phyloP scores from a whole-genome alignment of 306 rosid genomes.

The Begonia peltatifolia region DNA sequence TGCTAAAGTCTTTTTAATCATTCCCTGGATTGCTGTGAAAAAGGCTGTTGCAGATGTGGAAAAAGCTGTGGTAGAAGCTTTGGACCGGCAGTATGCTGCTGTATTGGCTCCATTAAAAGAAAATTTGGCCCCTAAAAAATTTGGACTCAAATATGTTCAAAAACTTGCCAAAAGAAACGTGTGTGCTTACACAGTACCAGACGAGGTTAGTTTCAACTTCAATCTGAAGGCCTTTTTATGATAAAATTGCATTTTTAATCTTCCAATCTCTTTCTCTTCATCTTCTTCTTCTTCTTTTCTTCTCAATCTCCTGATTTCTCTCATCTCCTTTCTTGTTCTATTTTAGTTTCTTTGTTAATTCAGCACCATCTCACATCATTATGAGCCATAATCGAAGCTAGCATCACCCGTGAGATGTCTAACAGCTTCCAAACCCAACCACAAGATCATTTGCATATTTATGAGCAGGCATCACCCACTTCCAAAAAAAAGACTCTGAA shows the following conservation, averaged over 20 bases:
- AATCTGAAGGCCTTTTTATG: background rate
- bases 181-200: slow-evolving; percentile 55
- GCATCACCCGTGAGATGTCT: too few relatives aligned
- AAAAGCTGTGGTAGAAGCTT: slow-evolving; percentile 75
- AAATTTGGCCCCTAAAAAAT: slow-evolving; percentile 72
- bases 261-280: too few relatives aligned
- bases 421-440: too few relatives aligned
- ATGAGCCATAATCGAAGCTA: too few relatives aligned
- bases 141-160: slow-evolving; percentile 93
- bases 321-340: too few relatives aligned
- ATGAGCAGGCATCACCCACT: too few relatives aligned
- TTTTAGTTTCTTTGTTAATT: too few relatives aligned
- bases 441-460: too few relatives aligned
- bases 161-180: slow-evolving; percentile 75
- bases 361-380: too few relatives aligned
- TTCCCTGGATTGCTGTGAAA: slow-evolving; percentile 2
- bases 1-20: background rate
- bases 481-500: too few relatives aligned
- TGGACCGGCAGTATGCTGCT: slow-evolving; percentile 93
- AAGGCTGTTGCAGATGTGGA: slow-evolving; percentile 89
- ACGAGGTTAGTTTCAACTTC: slow-evolving; percentile 49
- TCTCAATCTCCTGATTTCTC: slow-evolving; percentile 8
- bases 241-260: background rate
- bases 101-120: slow-evolving; percentile 84
- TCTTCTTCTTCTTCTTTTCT: background rate